Evolutionary conservation across 1,284 basidiomycete species (phyloP).

Genomic region (Ustilago xerochloae): DNA sequence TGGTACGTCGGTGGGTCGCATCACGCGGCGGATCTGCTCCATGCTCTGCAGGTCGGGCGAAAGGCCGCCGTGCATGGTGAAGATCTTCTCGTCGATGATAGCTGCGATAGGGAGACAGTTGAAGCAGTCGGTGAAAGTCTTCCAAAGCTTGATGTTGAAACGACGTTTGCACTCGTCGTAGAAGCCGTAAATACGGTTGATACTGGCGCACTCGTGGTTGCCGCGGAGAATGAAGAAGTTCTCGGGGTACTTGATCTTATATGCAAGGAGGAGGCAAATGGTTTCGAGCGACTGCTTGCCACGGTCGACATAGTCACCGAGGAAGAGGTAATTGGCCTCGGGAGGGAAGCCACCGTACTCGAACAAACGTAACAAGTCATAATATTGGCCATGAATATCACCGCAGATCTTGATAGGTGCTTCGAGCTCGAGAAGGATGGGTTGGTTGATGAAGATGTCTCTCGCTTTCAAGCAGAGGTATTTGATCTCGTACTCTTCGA

Average conservation of each 20-base stretch:
- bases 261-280: conserved; percentile 84
- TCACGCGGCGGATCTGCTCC: conserved; percentile 99
- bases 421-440: conserved; percentile 90
- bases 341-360: conserved; percentile 95
- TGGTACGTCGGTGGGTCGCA: conserved; percentile 98
- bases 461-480: conserved; percentile 92
- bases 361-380: conserved; percentile 90
- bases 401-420: conserved; percentile 98
- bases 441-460: conserved; percentile 95
- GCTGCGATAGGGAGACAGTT: conserved; percentile 94
- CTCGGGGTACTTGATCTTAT: conserved; percentile 99
- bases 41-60: conserved; percentile 98
- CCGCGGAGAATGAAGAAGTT: conserved; percentile 95
- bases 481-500: conserved; percentile 96
- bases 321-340: conserved; percentile 95
- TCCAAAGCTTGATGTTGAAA: conserved; percentile 98
- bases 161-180: conserved; percentile 98
- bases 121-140: conserved; percentile 97
- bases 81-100: conserved; percentile 97
- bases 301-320: conserved; percentile 94
- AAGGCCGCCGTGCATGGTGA: conserved; percentile 86
- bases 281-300: conserved; percentile 94
- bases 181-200: conserved; percentile 95
- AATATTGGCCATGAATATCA: conserved; percentile 95
- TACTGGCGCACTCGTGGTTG: conserved; percentile 93